Evolutionary conservation across 305 asterid species (phyloP), one percentile per base, ranked within the genome.

Genomic region (Fraxinus angustifolia): DNA sequence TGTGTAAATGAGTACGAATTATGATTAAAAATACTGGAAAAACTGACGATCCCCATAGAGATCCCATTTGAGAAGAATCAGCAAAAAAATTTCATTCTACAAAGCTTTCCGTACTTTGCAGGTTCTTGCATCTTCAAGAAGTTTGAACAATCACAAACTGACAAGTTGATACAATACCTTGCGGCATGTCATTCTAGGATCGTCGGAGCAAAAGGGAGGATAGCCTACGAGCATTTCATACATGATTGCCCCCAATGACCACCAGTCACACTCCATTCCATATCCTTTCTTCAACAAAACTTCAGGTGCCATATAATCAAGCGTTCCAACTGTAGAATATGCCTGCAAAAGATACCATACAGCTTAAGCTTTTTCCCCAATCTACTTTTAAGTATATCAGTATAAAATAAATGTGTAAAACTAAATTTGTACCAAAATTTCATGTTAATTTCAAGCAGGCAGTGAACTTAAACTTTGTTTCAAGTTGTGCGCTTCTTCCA

Each of bases 231-330:
- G 95, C 99, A 95, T 95, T 88, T 95, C 98, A 5, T 88, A 95
- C 92, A 95, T 83, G 78, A 95, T 95, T 28, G 98, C 98, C 34
- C 99, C 99, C 80, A 95, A 78, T 23, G 98, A 93, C 99, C 99
- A 95, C 99, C 98, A 95, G 76, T 95, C 99, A 73, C 99, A 95
- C 90, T 95, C 99, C 93, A 95, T 89, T 75, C 97, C 99, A 58
- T 95, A 95, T 86, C 99, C 99, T 84, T 90, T 95, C 87, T 95
- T 95, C 87, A 95, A 82, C 83, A 95, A 89, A 72, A 95, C 95
- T 83, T 92, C 99, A 1, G 99, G 98, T 83, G 99, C 99, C 99
- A 95, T 95, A 80, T 95, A 95, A 86, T 95, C 99, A 50, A 93
- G 97, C 65, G 99, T 95, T 84, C 99, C 99, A 0, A 95, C 99